Evolutionary conservation across 768 basidiomycete species (phyloP), one percentile per base, ranked within the genome.

Genomic region (Naganishia vaughanmartiniae): DNA sequence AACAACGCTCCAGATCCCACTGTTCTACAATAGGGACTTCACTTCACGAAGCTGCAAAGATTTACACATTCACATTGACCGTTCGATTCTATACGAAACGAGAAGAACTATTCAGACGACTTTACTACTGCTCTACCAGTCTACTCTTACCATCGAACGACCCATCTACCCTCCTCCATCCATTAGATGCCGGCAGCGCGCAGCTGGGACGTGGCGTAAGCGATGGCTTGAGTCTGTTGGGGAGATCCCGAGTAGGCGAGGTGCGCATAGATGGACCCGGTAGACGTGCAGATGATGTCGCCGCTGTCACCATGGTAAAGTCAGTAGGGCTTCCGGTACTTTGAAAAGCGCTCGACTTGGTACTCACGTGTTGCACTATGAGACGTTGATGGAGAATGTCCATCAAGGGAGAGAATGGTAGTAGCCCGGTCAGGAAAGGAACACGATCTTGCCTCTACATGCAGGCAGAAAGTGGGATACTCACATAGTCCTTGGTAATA

Each of bases 211-310:
- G 26, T 39, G 17, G 66, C 66, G 31, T 53, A 66, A 21, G 28
- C 28, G 66, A 66, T 66, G 28, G 66, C 48, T 17, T 55, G 39
- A 12, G 66, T 54, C 24, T 67, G 66, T 24, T 67, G 66, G 30
- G 66, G 53, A 21, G 66, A 67, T 4, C 53, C 53, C 26, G 39
- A 54, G 66, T 67, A 67, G 11, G 51, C 66, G 31, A 67, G 39
- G 26, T 67, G 66, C 6, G 66, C 17, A 36, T 34, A 42, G 54
- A 67, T 53, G 53, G 53, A 54, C 12, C 66, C 66, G 24, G 53
- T 67, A 4, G 66, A 67, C 10, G 66, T 67, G 66, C 66, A 67
- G 54, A 67, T 54, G 54, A 54, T 55, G 28, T 67, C 66, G 12
- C 51, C 51, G 31, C 53, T 42, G 33, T n/a, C 7, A 36, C 30